Base-by-base conservation (phyloP, 139 green algal species). In the Auxenochlorella pyrenoidosa region DNA sequence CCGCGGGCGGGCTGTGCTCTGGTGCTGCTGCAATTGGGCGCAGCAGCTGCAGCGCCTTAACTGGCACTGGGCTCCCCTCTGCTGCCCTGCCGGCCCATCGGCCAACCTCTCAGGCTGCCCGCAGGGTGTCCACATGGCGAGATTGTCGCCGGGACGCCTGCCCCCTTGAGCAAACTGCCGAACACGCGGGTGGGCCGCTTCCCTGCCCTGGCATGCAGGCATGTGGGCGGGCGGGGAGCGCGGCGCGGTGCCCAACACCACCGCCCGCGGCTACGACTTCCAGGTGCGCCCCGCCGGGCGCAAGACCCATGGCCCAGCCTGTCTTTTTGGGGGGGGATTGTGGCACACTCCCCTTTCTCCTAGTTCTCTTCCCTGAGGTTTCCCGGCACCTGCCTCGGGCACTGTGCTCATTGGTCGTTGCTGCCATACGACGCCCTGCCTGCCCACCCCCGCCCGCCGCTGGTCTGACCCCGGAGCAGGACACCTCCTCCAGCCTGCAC, bases 401-500 rank as follows among this genome's bases (percentile, higher is more conserved):
- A 12, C 47, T 58, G 47, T 58, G 47, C 47, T 58, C 47, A 6
- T 58, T 6, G 47, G 12, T 58, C 47, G 12, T 22, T 24, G 15
- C 51, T n/a, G n/a, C n/a, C n/a, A n/a, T n/a, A n/a, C n/a, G n/a
- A n/a, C n/a, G n/a, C n/a, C n/a, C n/a, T n/a, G 40, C 38, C 30
- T 1, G 73, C n/a, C 75, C 75, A 26, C 1, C 34, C 41, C 34
- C n/a, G n/a, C 41, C 40, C 18, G 73, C 73, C 22, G 22, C 40
- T 43, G 28, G 22, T 38, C 73, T 59, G 36, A 5, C 41, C 8
- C 0, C 30, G 18, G 26, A 78, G 38, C 66, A 79, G 82, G 76
- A 82, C 79, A 76, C 71, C 32, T 70, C 70, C 30, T 66, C 47
- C 68, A 5, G 24, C 58, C 63, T 79, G 19, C 76, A 89, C 36